Percentiles rank a stretch among this genome's conserved stretches.
Conservation (phyloP, 768 basidiomycete species). For the Mycena venus region DNA sequence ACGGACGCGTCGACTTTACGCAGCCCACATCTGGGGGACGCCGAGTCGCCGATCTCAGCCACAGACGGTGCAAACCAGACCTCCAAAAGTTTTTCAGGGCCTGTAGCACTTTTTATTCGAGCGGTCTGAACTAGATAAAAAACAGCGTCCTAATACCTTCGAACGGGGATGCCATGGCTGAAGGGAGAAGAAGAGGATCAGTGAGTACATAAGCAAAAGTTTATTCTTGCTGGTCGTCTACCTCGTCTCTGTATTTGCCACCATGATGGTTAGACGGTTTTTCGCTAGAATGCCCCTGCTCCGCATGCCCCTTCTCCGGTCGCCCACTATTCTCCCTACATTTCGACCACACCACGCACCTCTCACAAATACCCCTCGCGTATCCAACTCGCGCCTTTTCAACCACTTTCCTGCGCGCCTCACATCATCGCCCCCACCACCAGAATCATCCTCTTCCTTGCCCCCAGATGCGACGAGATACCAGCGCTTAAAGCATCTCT, state of each 20-base stretch:
- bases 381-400: slow-evolving; percentile 59
- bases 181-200: slow-evolving; percentile 46
- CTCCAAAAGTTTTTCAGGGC: slow-evolving; percentile 96
- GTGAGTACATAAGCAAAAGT: no score
- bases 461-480: slow-evolving; percentile 71
- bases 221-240: no score
- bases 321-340: slow-evolving; percentile 45
- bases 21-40: slow-evolving; percentile 74
- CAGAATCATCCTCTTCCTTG: slow-evolving; percentile 39
- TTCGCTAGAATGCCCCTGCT: slow-evolving; percentile 48
- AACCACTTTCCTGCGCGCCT: slow-evolving; percentile 64
- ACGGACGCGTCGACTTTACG: slow-evolving; percentile 78
- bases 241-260: slow-evolving; percentile 46
- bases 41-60: slow-evolving; percentile 53
- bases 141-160: no score
- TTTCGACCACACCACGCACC: slow-evolving; percentile 22
- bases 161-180: slow-evolving; percentile 66
- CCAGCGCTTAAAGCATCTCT: slow-evolving; percentile 82
- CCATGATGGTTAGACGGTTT: slow-evolving; percentile 30
- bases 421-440: slow-evolving; percentile 51
- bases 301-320: slow-evolving; percentile 48
- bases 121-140: no score
- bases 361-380: slow-evolving; percentile 45
- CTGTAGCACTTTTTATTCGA: no score
- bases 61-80: slow-evolving; percentile 95